Percentiles rank a stretch among this genome's conserved stretches.
phyloP scores from a whole-genome alignment of 805 yeast genomes.

The Tetrapisispora arboricola region DNA sequence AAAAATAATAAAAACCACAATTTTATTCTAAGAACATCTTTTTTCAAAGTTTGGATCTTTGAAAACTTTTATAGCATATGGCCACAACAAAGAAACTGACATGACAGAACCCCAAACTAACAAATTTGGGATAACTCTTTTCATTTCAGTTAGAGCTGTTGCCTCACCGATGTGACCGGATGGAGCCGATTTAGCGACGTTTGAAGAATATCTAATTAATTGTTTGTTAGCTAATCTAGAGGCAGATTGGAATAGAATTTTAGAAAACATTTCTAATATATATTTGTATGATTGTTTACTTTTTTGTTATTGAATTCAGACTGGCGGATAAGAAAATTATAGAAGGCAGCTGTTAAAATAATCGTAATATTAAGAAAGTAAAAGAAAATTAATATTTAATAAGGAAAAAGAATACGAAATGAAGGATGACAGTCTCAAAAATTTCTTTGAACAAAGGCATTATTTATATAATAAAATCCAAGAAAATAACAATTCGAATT shows the following conservation, averaged over 20 bases:
- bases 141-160: slow-evolving; percentile 18
- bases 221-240: slow-evolving; percentile 8
- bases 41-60: slow-evolving; percentile 1
- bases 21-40: too few species aligned
- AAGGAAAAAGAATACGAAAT: too few species aligned
- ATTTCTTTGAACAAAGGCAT: too few species aligned
- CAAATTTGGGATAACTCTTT: slow-evolving; percentile 17
- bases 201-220: slow-evolving; percentile 5
- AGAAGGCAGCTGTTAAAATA: too few species aligned
- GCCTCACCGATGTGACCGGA: slow-evolving; percentile 15
- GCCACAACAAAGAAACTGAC: slow-evolving; percentile 20
- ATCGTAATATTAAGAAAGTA: too few species aligned
- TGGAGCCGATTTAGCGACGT: not conserved
- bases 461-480: too few species aligned
- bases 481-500: too few species aligned
- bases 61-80: slow-evolving; percentile 10
- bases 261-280: slow-evolving; percentile 1
- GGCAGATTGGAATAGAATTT: slow-evolving; percentile 13
- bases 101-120: slow-evolving; percentile 13
- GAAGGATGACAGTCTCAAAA: too few species aligned
- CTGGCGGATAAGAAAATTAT: too few species aligned
- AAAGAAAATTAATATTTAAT: too few species aligned
- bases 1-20: too few species aligned
- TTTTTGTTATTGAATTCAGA: too few species aligned
- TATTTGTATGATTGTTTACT: not conserved